Base-by-base conservation (phyloP, 148 eudicot species). In the Camellia granthamiana region DNA sequence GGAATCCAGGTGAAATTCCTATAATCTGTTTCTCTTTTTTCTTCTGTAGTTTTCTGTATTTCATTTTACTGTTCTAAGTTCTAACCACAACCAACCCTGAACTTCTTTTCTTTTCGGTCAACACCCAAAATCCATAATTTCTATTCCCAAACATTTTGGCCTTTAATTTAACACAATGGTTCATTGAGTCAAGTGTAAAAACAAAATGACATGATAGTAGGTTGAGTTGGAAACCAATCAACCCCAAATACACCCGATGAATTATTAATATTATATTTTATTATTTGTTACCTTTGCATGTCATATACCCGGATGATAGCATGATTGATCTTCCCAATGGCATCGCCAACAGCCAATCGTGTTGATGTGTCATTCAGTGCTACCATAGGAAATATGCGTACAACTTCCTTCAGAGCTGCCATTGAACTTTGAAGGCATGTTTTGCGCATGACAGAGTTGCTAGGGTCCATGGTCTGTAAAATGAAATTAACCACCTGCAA, bases 271-370 rank as follows among this genome's bases (percentile, higher is more conserved):
- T 69, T 30, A 21, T 19, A 54, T 55, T 23, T 44, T 67, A 54
- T 71, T 59, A 61, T 52, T 7, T 65, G 44, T 64, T 85, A 96
- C 99, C 99, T 96, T 81, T 90, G 97, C 93, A 92, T 88, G 85
- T 96, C 99, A 86, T 91, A 93, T 60, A 96, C 91, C 79, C 93
- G 93, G 84, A 96, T 91, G 85, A 43, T 87, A 66, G 94, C 91
- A 82, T 77, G 79, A 54, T 93, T 91, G 69, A 85, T 83, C 83
- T 96, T 93, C 55, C 90, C 90, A 82, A 96, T 86, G 73, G 97
- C 99, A 90, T 96, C 99, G 72, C 99, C 99, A 84, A 96, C 91
- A 84, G 99, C 99, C 85, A 96, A 88, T 42, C 94, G 86, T 61
- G 97, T 90, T 72, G 91, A 90, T 15, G 86, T 65, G 80, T 92